Conservation (phyloP, 305 asterid species). For the Plantago coronopus region DNA sequence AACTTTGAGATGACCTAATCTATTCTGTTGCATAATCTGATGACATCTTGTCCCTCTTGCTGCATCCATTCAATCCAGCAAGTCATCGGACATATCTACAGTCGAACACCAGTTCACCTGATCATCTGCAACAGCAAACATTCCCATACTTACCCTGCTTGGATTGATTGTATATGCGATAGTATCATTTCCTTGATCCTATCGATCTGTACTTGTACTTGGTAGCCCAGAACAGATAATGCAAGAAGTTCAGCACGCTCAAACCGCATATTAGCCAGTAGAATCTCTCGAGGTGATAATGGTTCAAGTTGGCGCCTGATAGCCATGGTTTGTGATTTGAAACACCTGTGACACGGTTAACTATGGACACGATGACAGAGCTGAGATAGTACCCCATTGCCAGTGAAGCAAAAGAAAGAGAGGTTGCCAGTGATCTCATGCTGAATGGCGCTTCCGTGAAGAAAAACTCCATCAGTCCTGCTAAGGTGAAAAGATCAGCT, state of each 20-base stretch:
- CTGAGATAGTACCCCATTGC: conserved; percentile 87
- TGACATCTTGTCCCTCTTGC: conserved; percentile 14
- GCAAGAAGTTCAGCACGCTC: conserved; percentile 73
- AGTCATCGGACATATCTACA: conserved; percentile 14
- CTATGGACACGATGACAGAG: conserved; percentile 61
- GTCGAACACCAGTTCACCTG: background rate
- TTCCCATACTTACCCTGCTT: background rate
- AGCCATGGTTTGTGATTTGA: conserved; percentile 58
- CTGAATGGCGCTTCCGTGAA: conserved; percentile 81
- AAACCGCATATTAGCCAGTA: conserved; percentile 83
- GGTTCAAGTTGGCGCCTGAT: conserved; percentile 59
- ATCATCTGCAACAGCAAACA: background rate
- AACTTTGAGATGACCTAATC: conserved; percentile 6
- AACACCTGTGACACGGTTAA: conserved; percentile 51
- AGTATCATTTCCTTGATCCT: conserved; percentile 5
- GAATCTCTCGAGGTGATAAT: conserved; percentile 61
- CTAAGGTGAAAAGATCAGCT: conserved; percentile 83
- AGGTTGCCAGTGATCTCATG: conserved; percentile 84
- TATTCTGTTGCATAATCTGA: background rate
- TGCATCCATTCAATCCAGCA: conserved; percentile 13
- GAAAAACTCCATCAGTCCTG: conserved; percentile 84
- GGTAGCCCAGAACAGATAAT: conserved; percentile 73
- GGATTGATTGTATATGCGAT: background rate
- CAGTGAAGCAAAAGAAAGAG: conserved; percentile 75
- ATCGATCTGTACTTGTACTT: conserved; percentile 58